Evolutionary conservation across 2,329 filamentous ascomycete species (phyloP), one percentile per base, ranked within the genome.

Genomic region (Leptographium lundbergii): DNA sequence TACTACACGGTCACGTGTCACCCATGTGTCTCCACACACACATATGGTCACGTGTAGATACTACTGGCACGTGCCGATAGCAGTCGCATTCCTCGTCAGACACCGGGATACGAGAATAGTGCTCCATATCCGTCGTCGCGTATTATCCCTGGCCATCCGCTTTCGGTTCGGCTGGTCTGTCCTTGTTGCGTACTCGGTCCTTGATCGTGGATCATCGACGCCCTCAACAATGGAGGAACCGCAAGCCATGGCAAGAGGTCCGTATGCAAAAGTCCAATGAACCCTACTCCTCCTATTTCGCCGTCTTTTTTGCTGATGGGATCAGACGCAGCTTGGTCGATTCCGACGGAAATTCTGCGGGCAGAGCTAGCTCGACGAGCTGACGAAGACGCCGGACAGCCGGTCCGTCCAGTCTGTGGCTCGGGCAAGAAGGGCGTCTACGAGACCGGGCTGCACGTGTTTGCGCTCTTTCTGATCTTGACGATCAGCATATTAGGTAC

Each of bases 391-490:
- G 68, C 70, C 56, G 71, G 68, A 36, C 22, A 57, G 1, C 17
- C 45, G 3, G 66, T 73, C 42, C 75, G 73, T 60, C 80, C 80
- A 6, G 68, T 71, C 36, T 84, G 81, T 64, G 81, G 81, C 42
- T 78, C 77, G 5, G 74, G 74, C 55, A 72, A 77, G 57, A 71
- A 71, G 60, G 81, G 79, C 27, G 70, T 72, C 63, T 89, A 89
- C 70, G 84, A 89, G 63, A 86, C 82, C 0, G 74, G 79, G 2
- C 73, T 85, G 50, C 86, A 89, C 68, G 79, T 89, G 56, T 80
- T 84, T 66, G 86, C 86, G 51, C 71, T 89, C 59, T 74, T 87
- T 60, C 72, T 89, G 47, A 87, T 89, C 59, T 73, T 89, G 57
- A 67, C 72, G 0, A 69, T 88, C 59, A 85, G 82, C 71, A 63